phyloP scores from a whole-genome alignment of 257 asterid species.

The Solanum phureja region DNA sequence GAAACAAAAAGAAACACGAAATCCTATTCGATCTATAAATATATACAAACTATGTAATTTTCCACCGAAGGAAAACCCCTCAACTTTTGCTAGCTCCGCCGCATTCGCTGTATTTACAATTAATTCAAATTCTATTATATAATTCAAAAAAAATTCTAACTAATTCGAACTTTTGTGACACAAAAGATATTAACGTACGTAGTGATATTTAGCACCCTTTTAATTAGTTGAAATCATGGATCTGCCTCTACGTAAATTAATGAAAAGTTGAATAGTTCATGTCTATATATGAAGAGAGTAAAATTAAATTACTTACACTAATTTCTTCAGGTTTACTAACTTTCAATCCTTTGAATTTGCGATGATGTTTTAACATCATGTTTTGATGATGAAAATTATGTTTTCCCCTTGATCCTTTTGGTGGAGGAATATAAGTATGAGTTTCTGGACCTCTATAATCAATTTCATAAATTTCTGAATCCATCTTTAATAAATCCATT shows the following conservation, averaged over 20 bases:
- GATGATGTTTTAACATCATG: conserved; percentile 16
- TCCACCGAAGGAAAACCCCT: accelerated
- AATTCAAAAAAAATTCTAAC: not conserved
- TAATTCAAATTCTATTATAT: not conserved
- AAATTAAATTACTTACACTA: conserved; percentile 9
- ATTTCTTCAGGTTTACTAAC: not conserved
- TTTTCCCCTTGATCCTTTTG: conserved; percentile 24
- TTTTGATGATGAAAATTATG: conserved; percentile 16
- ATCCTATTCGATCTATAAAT: no score
- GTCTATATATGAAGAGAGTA: no score
- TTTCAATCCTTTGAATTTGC: conserved; percentile 9
- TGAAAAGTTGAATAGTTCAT: not conserved
- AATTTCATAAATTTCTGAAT: conserved; percentile 28
- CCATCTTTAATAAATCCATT: conserved; percentile 18
- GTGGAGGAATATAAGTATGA: conserved; percentile 36
- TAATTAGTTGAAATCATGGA: not conserved
- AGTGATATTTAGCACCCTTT: not conserved
- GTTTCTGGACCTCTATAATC: conserved; percentile 53
- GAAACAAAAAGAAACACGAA: not conserved
- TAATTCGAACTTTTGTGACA: not conserved
- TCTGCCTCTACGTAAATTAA: not conserved
- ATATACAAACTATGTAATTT: no score
- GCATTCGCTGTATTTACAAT: not conserved
- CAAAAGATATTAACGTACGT: not conserved
- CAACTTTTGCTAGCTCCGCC: not conserved